A percentile compares a stretch with the other conserved stretches of the same genome.
phyloP scores from a whole-genome alignment of 768 basidiomycete genomes.

The Boletus rubescentipes region DNA sequence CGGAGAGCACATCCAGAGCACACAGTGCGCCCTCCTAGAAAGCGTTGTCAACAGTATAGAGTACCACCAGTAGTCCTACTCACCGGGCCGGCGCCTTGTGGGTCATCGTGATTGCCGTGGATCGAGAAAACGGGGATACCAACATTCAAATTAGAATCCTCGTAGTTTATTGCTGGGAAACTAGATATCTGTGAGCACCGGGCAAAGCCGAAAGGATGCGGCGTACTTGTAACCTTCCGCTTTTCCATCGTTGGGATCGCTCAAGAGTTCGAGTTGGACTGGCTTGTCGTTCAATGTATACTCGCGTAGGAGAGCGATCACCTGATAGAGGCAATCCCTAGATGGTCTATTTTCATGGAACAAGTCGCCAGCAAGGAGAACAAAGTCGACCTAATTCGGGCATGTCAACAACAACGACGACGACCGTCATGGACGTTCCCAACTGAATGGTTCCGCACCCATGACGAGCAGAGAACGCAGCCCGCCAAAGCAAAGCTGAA shows the following conservation, averaged over 20 bases:
- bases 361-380: conserved; percentile 92
- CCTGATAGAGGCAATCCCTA: conserved; percentile 84
- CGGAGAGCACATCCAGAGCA: conserved; percentile 92
- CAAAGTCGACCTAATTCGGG: conserved; percentile 78
- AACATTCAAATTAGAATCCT: conserved; percentile 94
- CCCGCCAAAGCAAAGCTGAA: conserved; percentile 7
- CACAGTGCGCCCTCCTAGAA: conserved; percentile 92
- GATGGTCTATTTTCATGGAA: conserved; percentile 98
- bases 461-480: background rate
- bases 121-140: conserved; percentile 98
- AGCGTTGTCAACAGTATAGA: background rate
- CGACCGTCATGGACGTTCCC: background rate
- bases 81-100: conserved; percentile 92
- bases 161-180: conserved; percentile 96
- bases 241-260: conserved; percentile 90
- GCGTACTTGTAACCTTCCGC: conserved; percentile 79
- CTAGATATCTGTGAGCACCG: conserved; percentile 39
- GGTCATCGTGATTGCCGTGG: conserved; percentile 99
- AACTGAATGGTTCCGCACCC: background rate
- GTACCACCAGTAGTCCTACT: conserved; percentile 26
- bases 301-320: conserved; percentile 86
- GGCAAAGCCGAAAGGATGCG: background rate
- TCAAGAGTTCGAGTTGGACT: conserved; percentile 86
- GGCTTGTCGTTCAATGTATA: conserved; percentile 88
- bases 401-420: conserved; percentile 1